Conservation (phyloP, 176 grass and related monocot species). For the Rhynchospora tenuis region DNA sequence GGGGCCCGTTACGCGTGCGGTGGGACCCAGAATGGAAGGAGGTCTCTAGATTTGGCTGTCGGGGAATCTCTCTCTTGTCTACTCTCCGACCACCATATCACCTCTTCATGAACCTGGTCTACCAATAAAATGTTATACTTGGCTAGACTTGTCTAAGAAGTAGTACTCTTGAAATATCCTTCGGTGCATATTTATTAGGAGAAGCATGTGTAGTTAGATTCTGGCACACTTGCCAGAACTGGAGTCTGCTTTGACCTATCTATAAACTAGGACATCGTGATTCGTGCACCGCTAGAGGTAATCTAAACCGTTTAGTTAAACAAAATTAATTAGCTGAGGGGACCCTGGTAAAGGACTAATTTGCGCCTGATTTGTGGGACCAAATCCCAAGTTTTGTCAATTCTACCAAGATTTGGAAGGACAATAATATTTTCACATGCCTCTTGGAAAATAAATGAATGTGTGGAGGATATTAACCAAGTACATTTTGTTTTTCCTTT, state of each 20-base stretch:
- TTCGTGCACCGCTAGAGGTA: not conserved
- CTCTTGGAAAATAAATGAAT: not conserved
- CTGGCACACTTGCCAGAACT: not conserved
- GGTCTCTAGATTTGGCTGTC: slow-evolving; percentile 80
- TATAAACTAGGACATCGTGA: not conserved
- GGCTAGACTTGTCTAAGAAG: not conserved
- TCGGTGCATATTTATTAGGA: not conserved
- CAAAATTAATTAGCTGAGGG: not conserved
- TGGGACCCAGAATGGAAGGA: slow-evolving; percentile 33
- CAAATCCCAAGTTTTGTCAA: not conserved
- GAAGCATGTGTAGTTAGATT: not conserved
- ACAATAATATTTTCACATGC: not conserved
- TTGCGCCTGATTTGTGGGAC: not conserved
- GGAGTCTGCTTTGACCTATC: slow-evolving; percentile 15
- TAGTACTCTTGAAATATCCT: not conserved
- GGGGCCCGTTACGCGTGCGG: slow-evolving; percentile 29
- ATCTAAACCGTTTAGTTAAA: not conserved
- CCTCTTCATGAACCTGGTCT: not conserved
- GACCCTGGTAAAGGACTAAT: not conserved
- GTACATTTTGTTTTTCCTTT: not conserved
- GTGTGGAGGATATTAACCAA: not conserved
- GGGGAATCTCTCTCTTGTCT: slow-evolving; percentile 61
- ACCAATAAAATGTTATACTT: not conserved
- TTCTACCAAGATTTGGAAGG: not conserved
- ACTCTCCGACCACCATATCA: slow-evolving; percentile 11